Conservation (phyloP, 345 rosid species). For the Hypericum androsaemum region DNA sequence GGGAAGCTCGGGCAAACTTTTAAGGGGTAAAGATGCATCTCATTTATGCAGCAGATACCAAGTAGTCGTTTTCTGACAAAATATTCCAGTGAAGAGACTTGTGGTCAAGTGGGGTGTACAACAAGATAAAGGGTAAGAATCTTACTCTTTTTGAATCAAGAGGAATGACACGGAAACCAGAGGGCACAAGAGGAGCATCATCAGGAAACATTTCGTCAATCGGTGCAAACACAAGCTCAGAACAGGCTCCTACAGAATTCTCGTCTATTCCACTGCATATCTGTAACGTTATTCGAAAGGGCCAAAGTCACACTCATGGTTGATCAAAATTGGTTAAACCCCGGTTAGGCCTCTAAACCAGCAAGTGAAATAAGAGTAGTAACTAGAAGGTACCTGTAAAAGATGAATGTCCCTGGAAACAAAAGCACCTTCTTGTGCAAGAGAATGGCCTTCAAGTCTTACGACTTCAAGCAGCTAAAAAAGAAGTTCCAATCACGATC, state of each 20-base stretch:
- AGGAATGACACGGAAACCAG: constrained; percentile 92
- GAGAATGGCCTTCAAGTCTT: constrained; percentile 89
- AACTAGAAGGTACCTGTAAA: constrained; percentile 52
- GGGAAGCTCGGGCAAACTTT: too few species aligned
- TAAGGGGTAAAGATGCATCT: too few species aligned
- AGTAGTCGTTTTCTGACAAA: too few species aligned
- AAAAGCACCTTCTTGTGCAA: constrained; percentile 90
- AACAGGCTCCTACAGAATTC: constrained; percentile 81
- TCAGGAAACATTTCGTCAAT: constrained; percentile 97
- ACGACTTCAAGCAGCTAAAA: constrained; percentile 85
- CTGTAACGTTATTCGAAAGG: constrained; percentile 26
- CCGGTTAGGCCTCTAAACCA: background rate
- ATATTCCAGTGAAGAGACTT: too few species aligned
- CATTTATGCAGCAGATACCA: too few species aligned
- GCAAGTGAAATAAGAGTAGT: constrained; percentile 1
- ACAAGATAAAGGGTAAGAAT: too few species aligned
- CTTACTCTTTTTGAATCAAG: constrained; percentile 75
- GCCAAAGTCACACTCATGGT: background rate
- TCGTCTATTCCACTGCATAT: constrained; percentile 92
- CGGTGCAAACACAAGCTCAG: constrained; percentile 92
- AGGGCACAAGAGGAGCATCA: constrained; percentile 93
- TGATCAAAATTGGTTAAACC: background rate
- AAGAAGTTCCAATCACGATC: background rate
- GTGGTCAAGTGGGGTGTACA: too few species aligned
- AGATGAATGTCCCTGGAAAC: constrained; percentile 88